Evolutionary conservation across 495 filamentous ascomycete species (phyloP).

Genomic region (Oleoguttula mirabilis): DNA sequence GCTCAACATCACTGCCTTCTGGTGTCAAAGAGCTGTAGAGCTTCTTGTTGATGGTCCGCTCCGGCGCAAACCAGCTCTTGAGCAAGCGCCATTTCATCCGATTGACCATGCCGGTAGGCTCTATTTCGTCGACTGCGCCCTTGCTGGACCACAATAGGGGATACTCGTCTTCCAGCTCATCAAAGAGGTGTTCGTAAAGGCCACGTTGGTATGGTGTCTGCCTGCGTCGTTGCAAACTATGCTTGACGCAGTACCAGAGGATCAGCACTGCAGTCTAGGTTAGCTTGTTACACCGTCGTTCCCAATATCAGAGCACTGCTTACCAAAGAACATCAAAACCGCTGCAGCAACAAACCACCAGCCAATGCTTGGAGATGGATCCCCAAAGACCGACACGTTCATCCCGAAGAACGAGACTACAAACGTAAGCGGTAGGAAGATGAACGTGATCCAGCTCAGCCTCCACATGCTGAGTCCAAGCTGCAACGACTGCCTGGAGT

Average conservation of each 20-base stretch:
- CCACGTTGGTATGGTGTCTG: conserved; percentile 39
- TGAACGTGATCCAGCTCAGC: conserved; percentile 30
- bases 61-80: conserved; percentile 33
- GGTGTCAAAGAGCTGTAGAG: conserved; percentile 20
- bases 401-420: conserved; percentile 43
- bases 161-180: conserved; percentile 34
- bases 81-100: conserved; percentile 39
- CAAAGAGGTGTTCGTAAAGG: conserved; percentile 39
- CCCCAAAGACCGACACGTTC: conserved; percentile 36
- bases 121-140: conserved; percentile 34
- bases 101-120: conserved; percentile 25
- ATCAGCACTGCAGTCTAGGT: conserved; percentile 31
- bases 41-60: conserved; percentile 23
- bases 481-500: conserved; percentile 39
- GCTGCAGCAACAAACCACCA: conserved; percentile 40
- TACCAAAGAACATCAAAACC: conserved; percentile 34
- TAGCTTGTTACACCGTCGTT: not conserved
- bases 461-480: conserved; percentile 39
- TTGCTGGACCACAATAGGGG: conserved; percentile 38
- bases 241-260: conserved; percentile 40
- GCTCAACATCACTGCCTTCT: conserved; percentile 25
- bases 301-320: not conserved
- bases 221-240: conserved; percentile 33
- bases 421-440: conserved; percentile 45
- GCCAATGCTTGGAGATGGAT: conserved; percentile 35